Evolutionary conservation across 2,329 filamentous ascomycete species (phyloP).

Genomic region (Phyllosticta citrichinensis): DNA sequence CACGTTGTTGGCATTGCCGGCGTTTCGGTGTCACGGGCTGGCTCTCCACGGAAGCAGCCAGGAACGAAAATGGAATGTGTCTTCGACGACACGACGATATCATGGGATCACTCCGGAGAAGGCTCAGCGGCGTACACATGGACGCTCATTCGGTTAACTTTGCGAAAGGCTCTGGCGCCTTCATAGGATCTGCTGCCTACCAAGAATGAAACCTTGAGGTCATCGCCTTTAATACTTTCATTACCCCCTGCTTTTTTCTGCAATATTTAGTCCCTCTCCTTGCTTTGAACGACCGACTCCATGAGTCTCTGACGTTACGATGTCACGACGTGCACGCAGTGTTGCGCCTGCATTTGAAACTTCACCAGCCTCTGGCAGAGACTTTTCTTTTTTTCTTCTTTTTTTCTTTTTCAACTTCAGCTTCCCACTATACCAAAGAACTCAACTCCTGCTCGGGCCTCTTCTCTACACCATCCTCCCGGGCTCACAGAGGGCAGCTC

Average conservation of each 20-base stretch:
- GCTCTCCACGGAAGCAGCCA: slow-evolving; percentile 2
- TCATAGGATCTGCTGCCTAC: background rate
- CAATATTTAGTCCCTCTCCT: background rate
- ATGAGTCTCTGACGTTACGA: slow-evolving; percentile 11
- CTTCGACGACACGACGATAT: slow-evolving; percentile 1
- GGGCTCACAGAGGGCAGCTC: background rate
- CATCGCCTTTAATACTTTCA: background rate
- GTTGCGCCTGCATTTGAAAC: slow-evolving; percentile 1
- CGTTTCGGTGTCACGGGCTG: slow-evolving; percentile 5
- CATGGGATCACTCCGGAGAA: slow-evolving; percentile 9
- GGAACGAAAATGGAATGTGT: slow-evolving; percentile 9
- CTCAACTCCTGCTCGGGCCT: background rate
- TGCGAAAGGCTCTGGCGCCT: background rate
- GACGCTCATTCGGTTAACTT: background rate
- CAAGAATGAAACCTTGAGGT: background rate
- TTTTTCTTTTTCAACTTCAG: background rate
- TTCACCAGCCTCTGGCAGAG: background rate
- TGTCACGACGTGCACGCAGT: slow-evolving; percentile 6
- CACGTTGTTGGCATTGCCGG: slow-evolving; percentile 4
- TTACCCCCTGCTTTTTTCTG: background rate
- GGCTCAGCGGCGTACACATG: slow-evolving; percentile 3
- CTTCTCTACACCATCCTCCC: background rate
- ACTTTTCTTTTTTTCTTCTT: background rate
- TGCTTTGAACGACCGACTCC: slow-evolving; percentile 2
- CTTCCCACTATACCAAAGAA: background rate